Conservation (phyloP, 2,329 filamentous ascomycete species). For the Fusarium xylarioides region DNA sequence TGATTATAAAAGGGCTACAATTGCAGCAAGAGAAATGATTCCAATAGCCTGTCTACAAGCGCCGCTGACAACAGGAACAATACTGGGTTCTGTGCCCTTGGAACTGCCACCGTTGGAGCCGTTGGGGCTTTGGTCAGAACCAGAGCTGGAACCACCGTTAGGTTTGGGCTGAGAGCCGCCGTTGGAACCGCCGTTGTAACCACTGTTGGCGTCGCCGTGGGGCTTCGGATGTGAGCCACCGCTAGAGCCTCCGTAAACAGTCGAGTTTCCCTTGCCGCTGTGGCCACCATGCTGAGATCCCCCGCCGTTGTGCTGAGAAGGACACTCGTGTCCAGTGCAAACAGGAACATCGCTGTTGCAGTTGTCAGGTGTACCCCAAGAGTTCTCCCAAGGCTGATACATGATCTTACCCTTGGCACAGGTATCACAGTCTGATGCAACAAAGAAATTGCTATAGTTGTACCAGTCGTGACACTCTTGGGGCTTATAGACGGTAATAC, state of each 20-base stretch:
- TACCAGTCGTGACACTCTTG: slow-evolving; percentile 21
- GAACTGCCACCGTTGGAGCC: neutral
- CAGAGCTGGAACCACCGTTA: neutral
- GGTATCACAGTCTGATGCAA: slow-evolving; percentile 5
- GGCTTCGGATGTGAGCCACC: neutral
- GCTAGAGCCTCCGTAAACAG: neutral
- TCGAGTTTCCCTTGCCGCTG: neutral
- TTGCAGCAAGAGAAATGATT: neutral
- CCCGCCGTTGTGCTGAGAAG: neutral
- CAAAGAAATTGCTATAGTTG: slow-evolving; percentile 19
- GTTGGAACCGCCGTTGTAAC: neutral
- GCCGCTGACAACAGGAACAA: neutral
- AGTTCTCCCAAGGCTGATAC: slow-evolving; percentile 34
- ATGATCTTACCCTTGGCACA: slow-evolving; percentile 13
- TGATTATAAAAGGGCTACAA: neutral
- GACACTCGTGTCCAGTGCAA: neutral
- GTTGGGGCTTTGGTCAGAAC: neutral
- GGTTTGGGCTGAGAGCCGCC: too few relatives aligned
- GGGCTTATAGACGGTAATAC: slow-evolving; percentile 33
- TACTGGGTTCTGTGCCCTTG: neutral
- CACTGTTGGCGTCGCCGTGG: too few relatives aligned
- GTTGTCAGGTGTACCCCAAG: slow-evolving; percentile 6
- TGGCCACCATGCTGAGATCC: neutral
- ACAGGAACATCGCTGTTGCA: neutral
- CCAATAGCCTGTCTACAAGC: too few relatives aligned